Evolutionary conservation across 192 early-diverging fungal species (phyloP), one percentile per base, ranked within the genome.

Genomic region (Podila epicladia): DNA sequence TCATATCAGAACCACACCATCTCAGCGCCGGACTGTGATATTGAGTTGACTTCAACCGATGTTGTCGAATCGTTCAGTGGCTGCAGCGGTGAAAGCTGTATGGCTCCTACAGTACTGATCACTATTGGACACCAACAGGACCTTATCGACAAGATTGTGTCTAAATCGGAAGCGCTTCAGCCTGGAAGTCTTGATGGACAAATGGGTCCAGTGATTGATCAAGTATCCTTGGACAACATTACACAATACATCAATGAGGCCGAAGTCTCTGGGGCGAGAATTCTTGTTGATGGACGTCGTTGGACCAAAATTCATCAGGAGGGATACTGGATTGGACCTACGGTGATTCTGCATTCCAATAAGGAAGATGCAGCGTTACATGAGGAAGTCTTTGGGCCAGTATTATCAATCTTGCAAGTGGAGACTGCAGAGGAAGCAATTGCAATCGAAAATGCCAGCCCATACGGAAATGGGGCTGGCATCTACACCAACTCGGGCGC

Each of bases 301-400:
- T 75, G 75, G 60, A 58, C 59, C 13, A 7, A 37, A 9, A 53
- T 55, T 45, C 64, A 77, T 8, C 64, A 76, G 26, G 53, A 70
- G 32, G 92, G 92, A 9, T 92, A 75, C 75, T 94, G 91, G 89
- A 61, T 92, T 17, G 93, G 91, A 3, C 92, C 93, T 11, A 87
- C 92, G 0, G 73, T 94, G 11, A 62, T 94, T 37, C 67, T 64
- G 33, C 93, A 94, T 71, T 68, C 60, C 12, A 72, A 71, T 24
- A 53, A 78, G 20, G 62, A 65, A 29, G 92, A 93, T 58, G 45
- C 64, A 13, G 92, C 92, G 32, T 83, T 94, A 69, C 85, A 87
- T 49, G 84, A 87, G 57, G 93, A 94, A 84, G 92, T 94, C 58
- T 94, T 94, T 84, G 93, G 93, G 4, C 93, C 93, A 0, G 90